Evolutionary conservation across 768 basidiomycete genomes (phyloP), one percentile per base, ranked within the genome.

Genomic region (Leccinum aurantiacum): DNA sequence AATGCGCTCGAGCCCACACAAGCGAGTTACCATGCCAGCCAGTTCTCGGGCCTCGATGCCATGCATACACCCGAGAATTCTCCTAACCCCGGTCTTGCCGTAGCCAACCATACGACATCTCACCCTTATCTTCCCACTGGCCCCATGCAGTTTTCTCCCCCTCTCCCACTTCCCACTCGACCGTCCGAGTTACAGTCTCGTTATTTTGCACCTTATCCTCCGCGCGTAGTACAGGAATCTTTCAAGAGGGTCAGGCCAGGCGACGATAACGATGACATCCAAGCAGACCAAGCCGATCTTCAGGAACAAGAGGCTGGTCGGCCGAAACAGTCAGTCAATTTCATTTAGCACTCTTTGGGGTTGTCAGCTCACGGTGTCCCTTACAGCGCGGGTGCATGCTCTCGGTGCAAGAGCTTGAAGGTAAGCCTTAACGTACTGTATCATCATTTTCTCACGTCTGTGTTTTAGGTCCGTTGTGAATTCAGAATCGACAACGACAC

Each of bases 401-500:
- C 79, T 60, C 82, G 89, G 4, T 91, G 90, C 76, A 91, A 90
- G 70, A 73, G 74, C 27, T 62, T 83, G 57, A 83, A 83, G 74
- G 81, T 79, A 61, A 35, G 66, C 60, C 27, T 1, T 27, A 25
- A 15, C 41, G 1, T 37, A 35, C 56, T 17, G 7, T 29, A 11
- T 37, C 27, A 10, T 14, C 24, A 15, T 4, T n/a, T 38, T 56
- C 63, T 63, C 19, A 63, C 9, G 1, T 41, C 8, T 55, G 2
- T 67, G 27, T 46, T 76, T 62, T 79, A 90, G 79, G 90, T 91
- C 59, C 85, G 82, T 64, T 93, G 90, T 70, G 90, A 91, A 72
- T 88, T 90, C 73, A 84, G 78, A 69, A 82, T 82, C 14, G 87
- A 89, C 53, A 83, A 80, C 14, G 89, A 91, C 66, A 84, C 84